phyloP scores from a whole-genome alignment of 164 flowering plant species.

The Litsea cubeba region DNA sequence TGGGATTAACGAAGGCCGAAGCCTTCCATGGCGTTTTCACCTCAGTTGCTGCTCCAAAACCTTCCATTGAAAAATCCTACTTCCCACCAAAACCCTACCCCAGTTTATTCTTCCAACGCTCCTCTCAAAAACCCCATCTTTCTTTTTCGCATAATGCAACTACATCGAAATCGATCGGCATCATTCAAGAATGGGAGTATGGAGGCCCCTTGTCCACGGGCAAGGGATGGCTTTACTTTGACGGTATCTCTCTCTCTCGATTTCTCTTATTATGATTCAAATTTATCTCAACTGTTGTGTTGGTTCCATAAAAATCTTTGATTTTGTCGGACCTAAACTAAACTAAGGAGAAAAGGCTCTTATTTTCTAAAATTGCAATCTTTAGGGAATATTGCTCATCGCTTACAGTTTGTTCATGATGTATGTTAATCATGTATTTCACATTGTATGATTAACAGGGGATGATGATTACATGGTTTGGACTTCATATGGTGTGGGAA shows the following conservation, averaged over 20 bases:
- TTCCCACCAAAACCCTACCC: not conserved
- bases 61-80: too few relatives aligned
- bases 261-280: too few relatives aligned
- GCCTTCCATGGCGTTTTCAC: not conserved
- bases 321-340: too few relatives aligned
- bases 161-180: too few relatives aligned
- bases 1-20: not conserved
- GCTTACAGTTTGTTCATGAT: not conserved
- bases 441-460: conserved; percentile 41
- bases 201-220: conserved; percentile 62
- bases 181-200: not conserved
- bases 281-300: too few relatives aligned
- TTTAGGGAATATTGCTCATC: not conserved
- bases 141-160: too few relatives aligned
- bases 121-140: too few relatives aligned
- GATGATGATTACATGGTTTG: conserved; percentile 83
- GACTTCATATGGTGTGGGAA: conserved; percentile 97
- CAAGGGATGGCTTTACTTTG: conserved; percentile 88
- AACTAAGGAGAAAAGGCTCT: too few relatives aligned
- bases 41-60: not conserved
- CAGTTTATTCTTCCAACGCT: too few relatives aligned
- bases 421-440: not conserved
- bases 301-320: too few relatives aligned
- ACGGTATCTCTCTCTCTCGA: conserved; percentile 27
- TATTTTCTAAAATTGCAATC: too few relatives aligned